Base-by-base conservation (phyloP, 441 rosid genomes). In the Pelargonium cotyledonis region DNA sequence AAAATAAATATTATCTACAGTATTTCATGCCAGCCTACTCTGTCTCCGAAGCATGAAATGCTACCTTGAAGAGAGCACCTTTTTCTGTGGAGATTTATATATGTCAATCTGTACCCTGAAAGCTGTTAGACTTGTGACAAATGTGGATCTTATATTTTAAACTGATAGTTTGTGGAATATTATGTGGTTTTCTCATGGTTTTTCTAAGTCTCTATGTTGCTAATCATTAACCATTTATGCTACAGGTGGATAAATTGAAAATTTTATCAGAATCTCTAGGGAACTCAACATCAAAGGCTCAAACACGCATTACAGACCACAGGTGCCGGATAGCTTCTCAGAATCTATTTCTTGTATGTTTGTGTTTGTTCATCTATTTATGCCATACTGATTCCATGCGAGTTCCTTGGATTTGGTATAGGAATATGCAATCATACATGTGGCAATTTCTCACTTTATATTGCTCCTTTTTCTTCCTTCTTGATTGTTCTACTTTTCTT, bases 161-260 rank as follows among this genome's bases (percentile, higher is more conserved):
- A 29, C 19, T 60, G 14, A 60, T 60, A 60, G 8, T 60, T 61
- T 21, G 38, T 61, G 65, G 4, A 61, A 61, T 8, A 12, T 2
- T 31, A 26, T 29, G 21, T 61, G 40, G 11, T 61, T 26, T 55
- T 15, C 23, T 55, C n/a, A 19, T 21, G 9, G 18, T 8, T 58
- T 58, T 58, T 58, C 63, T 9, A 8, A 58, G 63, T 19, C 63
- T 47, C 26, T 4, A 61, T 57, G 63, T 18, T 68, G 19, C 46
- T 57, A 71, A 72, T 66, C 44, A 38, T 43, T 65, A 40, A 64
- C 67, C 49, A 16, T 21, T 67, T 76, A 67, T 69, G 53, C 58
- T 81, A 73, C 87, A 94, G 97, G 82, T 91, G 11, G 86, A 91
- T 70, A 94, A 88, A 76, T 83, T 94, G 76, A 91, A 86, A 79